Evolutionary conservation across 768 basidiomycete species (phyloP).

Genomic region (Trametes cingulata): DNA sequence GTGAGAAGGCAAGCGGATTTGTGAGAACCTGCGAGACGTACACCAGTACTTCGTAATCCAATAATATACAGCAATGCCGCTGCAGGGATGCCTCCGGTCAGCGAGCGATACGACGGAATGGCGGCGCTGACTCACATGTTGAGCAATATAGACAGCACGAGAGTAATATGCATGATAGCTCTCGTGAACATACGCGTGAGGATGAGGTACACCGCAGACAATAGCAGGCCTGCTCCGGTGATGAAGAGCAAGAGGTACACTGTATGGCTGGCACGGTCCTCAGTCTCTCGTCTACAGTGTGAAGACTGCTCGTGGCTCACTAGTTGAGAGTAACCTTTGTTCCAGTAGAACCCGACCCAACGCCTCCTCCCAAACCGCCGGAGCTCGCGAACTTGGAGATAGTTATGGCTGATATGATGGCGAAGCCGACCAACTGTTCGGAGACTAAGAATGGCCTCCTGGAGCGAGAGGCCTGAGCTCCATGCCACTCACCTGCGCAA

Average conservation of each 20-base stretch:
- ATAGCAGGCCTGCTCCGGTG: constrained; percentile 62
- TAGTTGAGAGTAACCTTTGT: constrained; percentile 63
- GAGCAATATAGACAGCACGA: constrained; percentile 59
- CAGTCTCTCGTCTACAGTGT: not conserved
- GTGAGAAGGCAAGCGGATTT: not conserved
- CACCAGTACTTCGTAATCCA: constrained; percentile 73
- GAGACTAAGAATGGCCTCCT: not conserved
- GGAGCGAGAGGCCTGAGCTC: not conserved
- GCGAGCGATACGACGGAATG: not conserved
- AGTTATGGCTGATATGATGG: constrained; percentile 64
- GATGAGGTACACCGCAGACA: constrained; percentile 69
- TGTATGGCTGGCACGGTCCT: constrained; percentile 52
- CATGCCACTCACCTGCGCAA: constrained; percentile 54
- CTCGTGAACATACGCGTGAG: constrained; percentile 72
- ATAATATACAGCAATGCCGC: constrained; percentile 74
- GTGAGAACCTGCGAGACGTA: constrained; percentile 35
- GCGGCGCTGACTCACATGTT: constrained; percentile 53
- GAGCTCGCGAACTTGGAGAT: constrained; percentile 60
- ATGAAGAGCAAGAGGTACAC: constrained; percentile 77
- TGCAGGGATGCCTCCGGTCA: constrained; percentile 31
- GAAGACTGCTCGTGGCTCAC: constrained; percentile 40
- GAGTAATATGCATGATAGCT: constrained; percentile 75
- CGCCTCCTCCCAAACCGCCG: constrained; percentile 72
- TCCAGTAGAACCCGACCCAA: constrained; percentile 56
- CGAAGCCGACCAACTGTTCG: constrained; percentile 64